Evolutionary conservation across 2,329 filamentous ascomycete genomes (phyloP).

Genomic region (Hawksworthiomyces lignivorus): DNA sequence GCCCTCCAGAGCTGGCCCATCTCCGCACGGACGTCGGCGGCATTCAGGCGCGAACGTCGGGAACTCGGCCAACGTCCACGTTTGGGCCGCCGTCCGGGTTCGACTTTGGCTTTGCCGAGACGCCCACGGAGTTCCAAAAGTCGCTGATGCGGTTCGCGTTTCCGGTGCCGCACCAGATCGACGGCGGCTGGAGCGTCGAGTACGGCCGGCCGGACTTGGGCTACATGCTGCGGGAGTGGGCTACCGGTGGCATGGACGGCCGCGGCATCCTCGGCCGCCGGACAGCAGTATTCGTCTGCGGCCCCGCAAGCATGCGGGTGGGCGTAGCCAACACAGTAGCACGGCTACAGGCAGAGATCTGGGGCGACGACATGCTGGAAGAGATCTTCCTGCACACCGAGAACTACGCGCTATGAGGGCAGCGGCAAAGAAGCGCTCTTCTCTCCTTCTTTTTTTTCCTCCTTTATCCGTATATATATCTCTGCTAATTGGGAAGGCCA

Average conservation of each 20-base stretch:
- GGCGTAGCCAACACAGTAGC: constrained; percentile 85
- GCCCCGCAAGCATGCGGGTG: constrained; percentile 77
- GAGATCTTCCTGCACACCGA: constrained; percentile 94
- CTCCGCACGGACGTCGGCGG: constrained; percentile 40
- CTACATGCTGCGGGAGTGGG: constrained; percentile 78
- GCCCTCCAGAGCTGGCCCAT: constrained; percentile 49
- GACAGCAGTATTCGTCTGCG: constrained; percentile 89
- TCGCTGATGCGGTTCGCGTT: constrained; percentile 87
- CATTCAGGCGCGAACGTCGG: constrained; percentile 19
- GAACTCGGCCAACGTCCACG: constrained; percentile 48
- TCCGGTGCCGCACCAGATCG: constrained; percentile 57
- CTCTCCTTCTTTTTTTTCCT: no score
- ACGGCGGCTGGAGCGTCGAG: constrained; percentile 83
- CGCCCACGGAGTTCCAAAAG: constrained; percentile 82
- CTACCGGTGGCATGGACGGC: constrained; percentile 59
- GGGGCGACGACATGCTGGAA: constrained; percentile 68
- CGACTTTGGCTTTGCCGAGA: constrained; percentile 74
- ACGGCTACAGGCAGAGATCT: constrained; percentile 71
- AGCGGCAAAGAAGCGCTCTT: no score
- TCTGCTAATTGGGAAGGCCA: no score
- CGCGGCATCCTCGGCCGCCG: constrained; percentile 66
- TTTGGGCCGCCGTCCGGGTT: constrained; percentile 57
- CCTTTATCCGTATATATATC: no score
- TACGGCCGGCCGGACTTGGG: constrained; percentile 85
- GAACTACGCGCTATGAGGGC: constrained; percentile 71